phyloP scores from a whole-genome alignment of 2,329 filamentous ascomycete species.

The Colletotrichum limetticola region DNA sequence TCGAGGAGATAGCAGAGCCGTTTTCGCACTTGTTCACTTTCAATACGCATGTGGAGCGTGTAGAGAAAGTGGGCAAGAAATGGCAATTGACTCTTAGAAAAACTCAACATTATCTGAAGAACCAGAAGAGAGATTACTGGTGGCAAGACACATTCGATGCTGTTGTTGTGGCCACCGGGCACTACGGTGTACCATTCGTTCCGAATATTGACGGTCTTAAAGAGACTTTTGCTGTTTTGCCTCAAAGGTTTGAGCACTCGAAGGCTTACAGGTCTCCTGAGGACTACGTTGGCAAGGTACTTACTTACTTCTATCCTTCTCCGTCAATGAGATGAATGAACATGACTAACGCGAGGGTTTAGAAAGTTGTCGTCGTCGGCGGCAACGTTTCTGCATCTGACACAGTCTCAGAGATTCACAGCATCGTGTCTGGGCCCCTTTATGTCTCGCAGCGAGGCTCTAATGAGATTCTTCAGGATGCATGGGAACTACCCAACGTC shows the following conservation, averaged over 20 bases:
- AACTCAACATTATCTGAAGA: conserved; percentile 49
- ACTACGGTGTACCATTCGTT: conserved; percentile 52
- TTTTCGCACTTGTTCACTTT: conserved; percentile 57
- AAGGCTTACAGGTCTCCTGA: conserved; percentile 49
- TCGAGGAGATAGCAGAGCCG: conserved; percentile 62
- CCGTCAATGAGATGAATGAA: conserved; percentile 22
- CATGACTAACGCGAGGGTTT: background rate
- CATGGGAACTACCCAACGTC: conserved; percentile 63
- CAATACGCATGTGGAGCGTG: conserved; percentile 67
- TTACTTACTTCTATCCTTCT: too few species aligned
- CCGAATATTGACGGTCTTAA: conserved; percentile 52
- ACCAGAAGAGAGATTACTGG: conserved; percentile 50
- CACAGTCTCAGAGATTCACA: conserved; percentile 62
- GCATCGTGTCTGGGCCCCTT: conserved; percentile 56
- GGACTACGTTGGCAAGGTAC: conserved; percentile 36
- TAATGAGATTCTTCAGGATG: conserved; percentile 59
- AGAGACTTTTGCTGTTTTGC: conserved; percentile 49
- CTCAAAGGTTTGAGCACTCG: conserved; percentile 51
- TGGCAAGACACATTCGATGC: conserved; percentile 53
- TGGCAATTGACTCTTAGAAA: conserved; percentile 62
- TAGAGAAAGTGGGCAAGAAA: conserved; percentile 54
- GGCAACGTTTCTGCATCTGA: conserved; percentile 68
- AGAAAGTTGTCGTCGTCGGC: conserved; percentile 66
- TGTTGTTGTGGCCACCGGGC: conserved; percentile 52
- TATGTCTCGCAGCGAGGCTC: conserved; percentile 59